These are phyloP conservation scores for Aspergillus diversus DNA, from an alignment of 495 filamentous ascomycete genomes.

Conservation along the genomic window DNA sequence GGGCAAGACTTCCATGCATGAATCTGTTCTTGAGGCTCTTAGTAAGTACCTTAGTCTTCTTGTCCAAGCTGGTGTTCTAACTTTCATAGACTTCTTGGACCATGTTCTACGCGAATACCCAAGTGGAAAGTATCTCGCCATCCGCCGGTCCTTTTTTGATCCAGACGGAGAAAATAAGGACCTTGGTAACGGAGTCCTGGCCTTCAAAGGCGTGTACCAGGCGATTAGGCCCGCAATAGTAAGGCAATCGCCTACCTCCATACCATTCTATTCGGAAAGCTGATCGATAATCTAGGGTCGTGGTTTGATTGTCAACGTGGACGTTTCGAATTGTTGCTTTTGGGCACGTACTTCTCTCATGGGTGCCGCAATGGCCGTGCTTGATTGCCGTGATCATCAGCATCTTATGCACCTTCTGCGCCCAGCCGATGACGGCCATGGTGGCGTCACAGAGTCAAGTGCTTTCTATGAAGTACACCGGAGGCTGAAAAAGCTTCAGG, in stretches of 20 bases:
- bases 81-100: constrained; percentile 71
- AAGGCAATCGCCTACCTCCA: constrained; percentile 27
- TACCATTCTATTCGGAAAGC: neutral
- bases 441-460: constrained; percentile 25
- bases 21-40: constrained; percentile 72
- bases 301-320: constrained; percentile 77
- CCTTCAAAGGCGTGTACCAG: constrained; percentile 83
- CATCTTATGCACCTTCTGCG: constrained; percentile 26
- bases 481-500: constrained; percentile 65
- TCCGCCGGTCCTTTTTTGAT: constrained; percentile 80
- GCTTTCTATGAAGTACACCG: constrained; percentile 37
- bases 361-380: constrained; percentile 33
- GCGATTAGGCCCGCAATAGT: constrained; percentile 71
- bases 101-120: constrained; percentile 82
- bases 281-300: constrained; percentile 39
- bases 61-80: constrained; percentile 22
- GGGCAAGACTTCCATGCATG: constrained; percentile 59
- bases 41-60: constrained; percentile 49
- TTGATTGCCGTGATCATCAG: constrained; percentile 26
- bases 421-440: constrained; percentile 28
- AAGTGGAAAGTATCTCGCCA: constrained; percentile 59
- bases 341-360: constrained; percentile 40
- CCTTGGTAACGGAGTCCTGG: constrained; percentile 65
- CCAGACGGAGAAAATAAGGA: constrained; percentile 36
- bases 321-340: constrained; percentile 53